Evolutionary conservation across 176 grass and related monocot species (phyloP).

Genomic region (Phragmites australis): DNA sequence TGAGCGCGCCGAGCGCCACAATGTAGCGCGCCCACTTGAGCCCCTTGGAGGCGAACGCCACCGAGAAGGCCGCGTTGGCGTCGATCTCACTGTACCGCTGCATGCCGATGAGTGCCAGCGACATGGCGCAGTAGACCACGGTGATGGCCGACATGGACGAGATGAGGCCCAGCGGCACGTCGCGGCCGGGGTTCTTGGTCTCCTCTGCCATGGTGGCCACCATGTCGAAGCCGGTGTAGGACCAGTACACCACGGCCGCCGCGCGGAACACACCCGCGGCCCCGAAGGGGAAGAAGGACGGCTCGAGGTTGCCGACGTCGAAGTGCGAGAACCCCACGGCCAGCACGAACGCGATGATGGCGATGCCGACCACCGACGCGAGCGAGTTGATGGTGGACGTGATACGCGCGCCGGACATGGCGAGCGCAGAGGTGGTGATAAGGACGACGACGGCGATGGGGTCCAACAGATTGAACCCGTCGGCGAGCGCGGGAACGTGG

Average conservation of each 20-base stretch:
- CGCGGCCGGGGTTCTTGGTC: constrained; percentile 53
- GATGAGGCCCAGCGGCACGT: constrained; percentile 58
- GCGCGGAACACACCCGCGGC: constrained; percentile 56
- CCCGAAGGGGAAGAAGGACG: constrained; percentile 56
- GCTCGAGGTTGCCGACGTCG: constrained; percentile 35
- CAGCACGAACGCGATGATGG: constrained; percentile 50
- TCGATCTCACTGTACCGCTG: constrained; percentile 51
- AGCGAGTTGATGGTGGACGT: constrained; percentile 44
- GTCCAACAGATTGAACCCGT: constrained; percentile 52
- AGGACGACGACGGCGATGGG: constrained; percentile 50
- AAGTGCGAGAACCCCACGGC: constrained; percentile 50
- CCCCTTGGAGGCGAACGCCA: constrained; percentile 41
- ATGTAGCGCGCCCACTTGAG: constrained; percentile 56
- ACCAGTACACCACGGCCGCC: constrained; percentile 55
- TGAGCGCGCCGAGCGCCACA: constrained; percentile 58
- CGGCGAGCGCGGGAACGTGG: constrained; percentile 37
- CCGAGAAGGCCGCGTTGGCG: constrained; percentile 51
- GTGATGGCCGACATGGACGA: constrained; percentile 56
- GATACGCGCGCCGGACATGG: constrained; percentile 38
- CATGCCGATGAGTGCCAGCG: constrained; percentile 51
- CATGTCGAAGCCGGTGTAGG: constrained; percentile 69
- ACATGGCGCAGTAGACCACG: constrained; percentile 55
- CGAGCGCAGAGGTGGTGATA: constrained; percentile 39
- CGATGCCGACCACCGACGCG: constrained; percentile 38
- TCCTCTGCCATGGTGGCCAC: constrained; percentile 73